These are phyloP conservation scores for Globisporangium heterothallicum DNA, from an alignment of 352 stramenopile genomes.

Conservation along the genomic window DNA sequence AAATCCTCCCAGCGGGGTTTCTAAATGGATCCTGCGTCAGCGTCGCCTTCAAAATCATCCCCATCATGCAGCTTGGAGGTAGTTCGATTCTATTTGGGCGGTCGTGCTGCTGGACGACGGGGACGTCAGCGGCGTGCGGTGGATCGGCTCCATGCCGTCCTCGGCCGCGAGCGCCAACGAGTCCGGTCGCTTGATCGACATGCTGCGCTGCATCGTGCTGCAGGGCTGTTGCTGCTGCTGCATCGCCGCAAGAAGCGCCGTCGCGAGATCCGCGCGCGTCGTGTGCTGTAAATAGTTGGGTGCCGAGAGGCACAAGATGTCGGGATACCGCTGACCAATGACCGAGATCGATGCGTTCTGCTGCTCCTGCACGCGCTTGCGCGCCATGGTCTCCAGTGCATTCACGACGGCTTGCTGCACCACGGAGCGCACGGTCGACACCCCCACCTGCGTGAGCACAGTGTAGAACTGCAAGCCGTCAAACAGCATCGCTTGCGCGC, in stretches of 20 bases:
- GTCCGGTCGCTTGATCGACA: conserved; percentile 12
- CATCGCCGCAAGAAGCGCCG: conserved; percentile 6
- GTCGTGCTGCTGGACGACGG: not conserved
- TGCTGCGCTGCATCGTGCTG: conserved; percentile 10
- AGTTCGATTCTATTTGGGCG: conserved; percentile 6
- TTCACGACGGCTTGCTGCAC: conserved; percentile 38
- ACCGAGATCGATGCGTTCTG: conserved; percentile 46
- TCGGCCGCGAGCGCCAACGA: conserved; percentile 6
- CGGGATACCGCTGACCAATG: conserved; percentile 55
- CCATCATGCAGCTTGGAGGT: conserved; percentile 12
- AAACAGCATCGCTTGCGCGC: conserved; percentile 29
- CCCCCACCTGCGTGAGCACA: conserved; percentile 36
- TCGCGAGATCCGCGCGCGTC: conserved; percentile 13
- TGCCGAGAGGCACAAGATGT: conserved; percentile 52
- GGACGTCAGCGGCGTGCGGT: conserved; percentile 10
- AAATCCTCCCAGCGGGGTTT: conserved; percentile 9
- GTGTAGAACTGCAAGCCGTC: conserved; percentile 69
- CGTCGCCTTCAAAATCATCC: not conserved
- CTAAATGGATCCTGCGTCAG: not conserved
- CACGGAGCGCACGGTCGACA: conserved; percentile 25
- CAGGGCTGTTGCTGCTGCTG: conserved; percentile 6
- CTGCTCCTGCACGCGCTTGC: conserved; percentile 17
- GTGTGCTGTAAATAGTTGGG: conserved; percentile 9
- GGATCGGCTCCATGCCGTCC: conserved; percentile 7
- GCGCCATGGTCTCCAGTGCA: conserved; percentile 20